Evolutionary conservation across 2,329 filamentous ascomycete genomes (phyloP).

Genomic region (Neonectria hederae): DNA sequence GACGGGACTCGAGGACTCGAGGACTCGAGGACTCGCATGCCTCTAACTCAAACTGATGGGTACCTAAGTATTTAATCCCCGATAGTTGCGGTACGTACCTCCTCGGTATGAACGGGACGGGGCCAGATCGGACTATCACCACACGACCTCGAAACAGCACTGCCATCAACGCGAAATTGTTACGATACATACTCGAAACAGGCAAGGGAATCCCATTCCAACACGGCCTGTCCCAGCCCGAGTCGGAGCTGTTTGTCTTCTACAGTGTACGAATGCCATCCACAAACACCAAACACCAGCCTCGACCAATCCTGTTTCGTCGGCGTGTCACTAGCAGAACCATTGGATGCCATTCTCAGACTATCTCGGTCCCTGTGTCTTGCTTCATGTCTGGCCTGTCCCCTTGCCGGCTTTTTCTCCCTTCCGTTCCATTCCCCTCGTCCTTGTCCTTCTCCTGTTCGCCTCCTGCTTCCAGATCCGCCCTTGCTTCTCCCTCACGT

Average conservation of each 20-base stretch:
- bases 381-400: background rate
- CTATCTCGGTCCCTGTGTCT: slow-evolving; percentile 10
- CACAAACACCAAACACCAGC: background rate
- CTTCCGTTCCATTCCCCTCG: background rate
- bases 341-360: slow-evolving; percentile 10
- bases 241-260: slow-evolving; percentile 1
- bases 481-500: slow-evolving; percentile 4
- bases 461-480: background rate
- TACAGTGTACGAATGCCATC: background rate
- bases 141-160: background rate
- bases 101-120: slow-evolving; percentile 3
- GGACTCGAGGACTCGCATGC: background rate
- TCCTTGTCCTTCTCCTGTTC: background rate
- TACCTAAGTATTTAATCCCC: slow-evolving; percentile 4
- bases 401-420: background rate
- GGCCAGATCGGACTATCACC: slow-evolving; percentile 2
- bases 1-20: slow-evolving; percentile 1
- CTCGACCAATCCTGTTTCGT: background rate
- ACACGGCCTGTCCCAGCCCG: background rate
- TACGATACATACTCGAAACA: slow-evolving; percentile 18
- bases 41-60: slow-evolving; percentile 8
- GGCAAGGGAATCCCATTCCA: slow-evolving; percentile 19
- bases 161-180: slow-evolving; percentile 5
- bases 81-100: slow-evolving; percentile 1
- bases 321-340: slow-evolving; percentile 4